Evolutionary conservation across 2,329 filamentous ascomycete genomes (phyloP), one percentile per base, ranked within the genome.

Genomic region (Fusarium bactridioides): DNA sequence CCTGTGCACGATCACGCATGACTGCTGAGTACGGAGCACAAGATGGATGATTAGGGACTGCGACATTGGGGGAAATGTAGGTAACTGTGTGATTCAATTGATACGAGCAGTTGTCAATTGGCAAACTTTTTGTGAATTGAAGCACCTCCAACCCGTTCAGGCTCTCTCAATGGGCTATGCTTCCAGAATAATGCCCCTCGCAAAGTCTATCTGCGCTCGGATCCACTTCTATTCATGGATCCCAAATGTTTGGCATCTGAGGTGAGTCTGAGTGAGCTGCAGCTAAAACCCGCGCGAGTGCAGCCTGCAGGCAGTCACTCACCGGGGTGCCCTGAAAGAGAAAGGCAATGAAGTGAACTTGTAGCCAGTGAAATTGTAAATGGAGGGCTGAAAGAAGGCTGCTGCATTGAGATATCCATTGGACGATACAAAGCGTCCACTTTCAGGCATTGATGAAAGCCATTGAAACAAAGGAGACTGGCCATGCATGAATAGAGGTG

Each of bases 291-390:
- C 19, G 50, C 23, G 51, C 60, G 40, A 63, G 45, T 71, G 66
- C 71, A 70, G 66, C 61, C 67, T 74, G 70, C 70, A 74, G 67
- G 64, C 53, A 67, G 70, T 62, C 51, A 27, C 54, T 47, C 54
- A 54, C 31, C 38, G 67, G 53, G 67, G 67, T 33, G 54, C n/a
- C 55, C 41, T 55, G 55, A 25, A 64, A 62, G 58, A 55, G 37
- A 71, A 61, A 50, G 19, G 57, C 37, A 59, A 66, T 48, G 12
- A 21, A 27, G 31, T 25, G 60, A 21, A n/a, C 29, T 12, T 61
- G 13, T 61, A 69, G 60, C 69, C 65, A 74, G 69, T 72, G 69
- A 70, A 75, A 69, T 33, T 33, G 13, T 33, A 4, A 33, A 33
- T 50, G 47, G 70, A 67, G 62, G 72, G 63, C 54, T 64, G 61